Percentiles rank a stretch among this genome's conserved stretches.
phyloP scores from a whole-genome alignment of 352 stramenopile species.

The Phytopythium boreale region DNA sequence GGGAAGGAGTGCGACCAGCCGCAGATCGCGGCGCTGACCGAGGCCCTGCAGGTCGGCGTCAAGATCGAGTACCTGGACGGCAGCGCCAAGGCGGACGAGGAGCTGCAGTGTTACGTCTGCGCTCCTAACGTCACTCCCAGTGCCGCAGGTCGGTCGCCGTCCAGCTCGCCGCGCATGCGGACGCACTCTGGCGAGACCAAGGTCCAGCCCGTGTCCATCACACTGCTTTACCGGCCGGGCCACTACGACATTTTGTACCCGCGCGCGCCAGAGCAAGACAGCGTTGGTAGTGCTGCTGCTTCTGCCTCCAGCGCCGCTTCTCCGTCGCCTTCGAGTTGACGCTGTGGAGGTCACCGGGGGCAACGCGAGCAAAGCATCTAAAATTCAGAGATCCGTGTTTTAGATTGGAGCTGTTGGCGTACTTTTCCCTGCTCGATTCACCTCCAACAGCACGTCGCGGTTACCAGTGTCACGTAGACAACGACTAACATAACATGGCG shows the following conservation, averaged over 20 bases:
- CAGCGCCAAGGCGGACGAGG: conserved; percentile 36
- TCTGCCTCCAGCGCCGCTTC: neutral
- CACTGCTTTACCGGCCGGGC: conserved; percentile 91
- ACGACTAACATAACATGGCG: neutral
- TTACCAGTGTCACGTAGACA: neutral
- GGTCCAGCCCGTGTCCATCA: conserved; percentile 39
- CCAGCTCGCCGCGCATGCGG: neutral
- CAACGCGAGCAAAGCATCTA: neutral
- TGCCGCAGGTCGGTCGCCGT: conserved; percentile 3
- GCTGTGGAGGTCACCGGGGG: neutral
- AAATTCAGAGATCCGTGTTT: neutral
- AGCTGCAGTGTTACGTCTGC: conserved; percentile 70
- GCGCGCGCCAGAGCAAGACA: neutral
- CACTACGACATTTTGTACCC: conserved; percentile 96
- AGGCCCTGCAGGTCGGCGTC: conserved; percentile 87
- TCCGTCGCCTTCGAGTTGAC: neutral
- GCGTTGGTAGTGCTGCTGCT: neutral
- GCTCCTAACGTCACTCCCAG: conserved; percentile 12
- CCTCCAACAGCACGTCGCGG: neutral
- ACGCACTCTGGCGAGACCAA: conserved; percentile 2
- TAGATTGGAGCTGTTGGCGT: neutral
- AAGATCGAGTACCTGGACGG: conserved; percentile 94
- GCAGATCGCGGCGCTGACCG: conserved; percentile 90
- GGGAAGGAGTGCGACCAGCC: conserved; percentile 93
- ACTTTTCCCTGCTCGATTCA: neutral